These are phyloP conservation scores for Hibiscus tridactylites DNA, from an alignment of 345 rosid species.

Conservation along the genomic window DNA sequence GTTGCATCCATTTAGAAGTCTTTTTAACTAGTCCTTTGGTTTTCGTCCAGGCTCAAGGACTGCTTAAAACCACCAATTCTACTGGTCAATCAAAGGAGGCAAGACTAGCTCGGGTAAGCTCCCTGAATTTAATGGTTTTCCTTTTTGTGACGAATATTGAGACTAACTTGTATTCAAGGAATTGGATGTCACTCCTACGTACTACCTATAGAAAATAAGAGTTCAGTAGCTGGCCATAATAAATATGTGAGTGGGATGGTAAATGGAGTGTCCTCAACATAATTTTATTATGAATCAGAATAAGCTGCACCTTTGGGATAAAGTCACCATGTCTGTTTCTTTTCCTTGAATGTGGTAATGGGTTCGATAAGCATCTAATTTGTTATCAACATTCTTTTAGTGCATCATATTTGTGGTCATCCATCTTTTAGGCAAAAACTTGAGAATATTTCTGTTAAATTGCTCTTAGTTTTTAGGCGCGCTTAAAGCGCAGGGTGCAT, in stretches of 20 bases:
- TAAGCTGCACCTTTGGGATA: neutral
- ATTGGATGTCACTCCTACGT: neutral
- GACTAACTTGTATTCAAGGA: neutral
- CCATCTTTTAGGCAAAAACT: neutral
- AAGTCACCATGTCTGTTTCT: neutral
- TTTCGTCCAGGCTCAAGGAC: conserved; percentile 82
- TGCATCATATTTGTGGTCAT: neutral
- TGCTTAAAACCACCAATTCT: conserved; percentile 72
- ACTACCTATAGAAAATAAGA: neutral
- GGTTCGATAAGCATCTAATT: neutral
- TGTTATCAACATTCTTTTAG: neutral
- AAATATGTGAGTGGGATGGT: neutral
- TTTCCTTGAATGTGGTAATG: conserved; percentile 2
- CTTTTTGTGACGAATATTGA: neutral
- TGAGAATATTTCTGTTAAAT: neutral
- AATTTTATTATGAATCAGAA: neutral
- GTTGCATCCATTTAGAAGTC: neutral
- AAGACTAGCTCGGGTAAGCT: conserved; percentile 89
- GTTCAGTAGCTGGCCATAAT: neutral
- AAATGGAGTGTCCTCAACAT: neutral
- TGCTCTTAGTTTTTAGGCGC: neutral
- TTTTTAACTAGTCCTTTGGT: conserved; percentile 17
- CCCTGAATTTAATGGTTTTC: conserved; percentile 1
- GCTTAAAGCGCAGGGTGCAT: no score
- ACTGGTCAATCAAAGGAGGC: conserved; percentile 98